phyloP scores from a whole-genome alignment of 352 stramenopile species.

The Globisporangium emineosum region DNA sequence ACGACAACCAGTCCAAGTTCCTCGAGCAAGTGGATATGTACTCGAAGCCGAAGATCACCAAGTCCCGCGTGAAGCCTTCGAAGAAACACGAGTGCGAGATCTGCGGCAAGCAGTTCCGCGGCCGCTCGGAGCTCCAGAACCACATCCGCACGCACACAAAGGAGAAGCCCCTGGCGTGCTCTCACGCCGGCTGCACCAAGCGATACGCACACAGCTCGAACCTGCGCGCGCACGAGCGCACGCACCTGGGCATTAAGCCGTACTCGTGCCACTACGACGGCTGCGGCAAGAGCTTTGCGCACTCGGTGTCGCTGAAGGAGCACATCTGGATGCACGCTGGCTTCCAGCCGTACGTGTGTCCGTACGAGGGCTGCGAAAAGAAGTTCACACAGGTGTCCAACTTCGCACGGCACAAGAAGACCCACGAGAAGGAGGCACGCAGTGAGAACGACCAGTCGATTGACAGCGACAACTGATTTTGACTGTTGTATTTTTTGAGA shows the following conservation, averaged over 20 bases:
- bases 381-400: slow-evolving; percentile 89
- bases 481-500: background rate
- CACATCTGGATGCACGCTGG: slow-evolving; percentile 91
- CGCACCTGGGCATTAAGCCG: slow-evolving; percentile 88
- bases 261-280: slow-evolving; percentile 89
- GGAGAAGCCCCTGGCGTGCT: slow-evolving; percentile 89
- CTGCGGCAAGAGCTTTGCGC: slow-evolving; percentile 88
- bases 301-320: slow-evolving; percentile 90
- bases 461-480: slow-evolving; percentile 41
- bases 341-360: slow-evolving; percentile 90
- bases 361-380: slow-evolving; percentile 86
- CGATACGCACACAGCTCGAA: slow-evolving; percentile 90
- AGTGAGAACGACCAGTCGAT: slow-evolving; percentile 40
- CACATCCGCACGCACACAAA: slow-evolving; percentile 90
- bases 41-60: slow-evolving; percentile 84
- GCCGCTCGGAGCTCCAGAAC: slow-evolving; percentile 80
- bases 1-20: slow-evolving; percentile 84
- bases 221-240: slow-evolving; percentile 88
- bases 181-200: slow-evolving; percentile 82
- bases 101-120: slow-evolving; percentile 85
- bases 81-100: slow-evolving; percentile 85
- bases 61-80: slow-evolving; percentile 82
- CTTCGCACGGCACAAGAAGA: slow-evolving; percentile 87
- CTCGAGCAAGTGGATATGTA: slow-evolving; percentile 88
- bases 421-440: slow-evolving; percentile 75